These are phyloP conservation scores for Nicotiana knightiana DNA, from an alignment of 257 asterid genomes.

Conservation along the genomic window DNA sequence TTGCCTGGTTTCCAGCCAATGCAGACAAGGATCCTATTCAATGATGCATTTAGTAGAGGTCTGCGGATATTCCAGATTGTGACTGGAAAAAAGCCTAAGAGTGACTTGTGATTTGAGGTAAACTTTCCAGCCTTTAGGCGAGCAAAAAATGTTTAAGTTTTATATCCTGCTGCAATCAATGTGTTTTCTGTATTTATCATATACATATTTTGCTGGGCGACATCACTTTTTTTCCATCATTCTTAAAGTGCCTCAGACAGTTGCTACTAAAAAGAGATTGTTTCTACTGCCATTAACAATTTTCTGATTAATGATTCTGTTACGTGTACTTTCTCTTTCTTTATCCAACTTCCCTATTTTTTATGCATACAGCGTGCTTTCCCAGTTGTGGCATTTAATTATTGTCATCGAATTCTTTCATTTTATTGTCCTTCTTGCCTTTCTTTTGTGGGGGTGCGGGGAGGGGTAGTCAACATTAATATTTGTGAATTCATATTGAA, in stretches of 20 bases:
- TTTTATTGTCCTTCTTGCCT: neutral
- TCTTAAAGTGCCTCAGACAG: neutral
- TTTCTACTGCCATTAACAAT: neutral
- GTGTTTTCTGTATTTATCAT: neutral
- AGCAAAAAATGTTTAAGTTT: neutral
- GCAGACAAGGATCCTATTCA: conserved; percentile 98
- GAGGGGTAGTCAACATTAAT: neutral
- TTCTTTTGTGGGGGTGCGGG: neutral
- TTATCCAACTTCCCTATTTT: neutral
- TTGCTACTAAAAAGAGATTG: neutral
- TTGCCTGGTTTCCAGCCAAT: conserved; percentile 95
- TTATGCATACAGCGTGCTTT: neutral
- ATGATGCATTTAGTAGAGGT: conserved; percentile 96
- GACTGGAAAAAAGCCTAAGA: conserved; percentile 74
- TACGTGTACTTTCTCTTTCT: neutral
- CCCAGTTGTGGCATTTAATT: neutral
- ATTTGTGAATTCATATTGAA: neutral
- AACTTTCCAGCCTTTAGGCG: neutral
- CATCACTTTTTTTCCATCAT: neutral
- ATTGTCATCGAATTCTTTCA: neutral
- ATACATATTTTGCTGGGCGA: neutral
- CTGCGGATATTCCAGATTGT: conserved; percentile 92
- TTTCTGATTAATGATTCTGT: neutral
- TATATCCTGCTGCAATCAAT: neutral
- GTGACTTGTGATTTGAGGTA: conserved; percentile 57